Percentiles rank a stretch among this genome's conserved stretches.
phyloP scores from a whole-genome alignment of 202 grass and related monocot genomes.

The Hordeum pubiflorum region DNA sequence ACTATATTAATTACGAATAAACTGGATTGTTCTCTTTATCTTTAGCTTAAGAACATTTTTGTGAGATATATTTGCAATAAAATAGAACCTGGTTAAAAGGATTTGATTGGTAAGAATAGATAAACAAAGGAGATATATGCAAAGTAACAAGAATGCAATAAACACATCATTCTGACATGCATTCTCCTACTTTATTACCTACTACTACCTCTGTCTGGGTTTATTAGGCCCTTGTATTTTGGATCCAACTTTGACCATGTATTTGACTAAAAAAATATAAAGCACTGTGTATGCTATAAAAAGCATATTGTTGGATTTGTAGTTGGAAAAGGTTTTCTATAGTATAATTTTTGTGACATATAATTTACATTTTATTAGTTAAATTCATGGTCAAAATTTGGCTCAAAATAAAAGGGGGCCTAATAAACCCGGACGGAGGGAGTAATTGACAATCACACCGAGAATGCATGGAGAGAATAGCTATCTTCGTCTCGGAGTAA shows the following conservation, averaged over 20 bases:
- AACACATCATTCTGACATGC: not conserved
- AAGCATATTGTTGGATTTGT: too few relatives aligned
- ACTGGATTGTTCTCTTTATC: conserved; percentile 8
- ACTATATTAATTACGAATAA: not conserved
- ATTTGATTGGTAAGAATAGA: not conserved
- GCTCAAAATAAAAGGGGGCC: too few relatives aligned
- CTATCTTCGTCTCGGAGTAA: not conserved
- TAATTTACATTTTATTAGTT: too few relatives aligned
- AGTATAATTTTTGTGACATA: too few relatives aligned
- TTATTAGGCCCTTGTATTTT: too few relatives aligned
- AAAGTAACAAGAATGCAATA: conserved; percentile 3
- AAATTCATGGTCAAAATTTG: too few relatives aligned
- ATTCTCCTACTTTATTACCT: conserved; percentile 12
- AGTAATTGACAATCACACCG: not conserved
- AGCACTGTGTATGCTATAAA: too few relatives aligned
- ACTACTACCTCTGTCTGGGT: not conserved
- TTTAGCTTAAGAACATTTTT: conserved; percentile 11
- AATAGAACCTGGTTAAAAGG: conserved; percentile 3
- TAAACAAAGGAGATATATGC: not conserved
- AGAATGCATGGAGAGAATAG: conserved; percentile 27
- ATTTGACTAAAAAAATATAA: too few relatives aligned
- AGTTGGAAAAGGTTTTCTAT: too few relatives aligned
- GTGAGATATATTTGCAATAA: conserved; percentile 22
- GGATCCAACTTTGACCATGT: too few relatives aligned
- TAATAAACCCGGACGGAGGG: too few relatives aligned